A percentile compares a stretch with the other conserved stretches of the same genome.
phyloP scores from a whole-genome alignment of 2,329 filamentous ascomycete species.

The Beauveria caledonica region DNA sequence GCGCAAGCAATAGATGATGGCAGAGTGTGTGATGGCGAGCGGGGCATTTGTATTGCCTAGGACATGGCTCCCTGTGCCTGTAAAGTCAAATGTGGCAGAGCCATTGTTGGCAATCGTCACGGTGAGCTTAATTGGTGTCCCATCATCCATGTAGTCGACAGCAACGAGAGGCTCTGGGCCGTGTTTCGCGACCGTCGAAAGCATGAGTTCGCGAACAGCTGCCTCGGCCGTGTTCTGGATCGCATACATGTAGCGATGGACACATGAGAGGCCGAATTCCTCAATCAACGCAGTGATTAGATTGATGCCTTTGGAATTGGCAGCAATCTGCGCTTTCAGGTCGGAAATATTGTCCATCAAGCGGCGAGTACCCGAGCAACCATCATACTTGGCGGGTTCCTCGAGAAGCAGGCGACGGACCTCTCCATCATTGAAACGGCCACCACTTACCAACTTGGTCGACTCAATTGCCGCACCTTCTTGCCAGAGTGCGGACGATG shows the following conservation, averaged over 20 bases:
- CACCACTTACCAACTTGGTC: slow-evolving; percentile 66
- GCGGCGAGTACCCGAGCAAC: slow-evolving; percentile 71
- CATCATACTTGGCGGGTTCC: slow-evolving; percentile 66
- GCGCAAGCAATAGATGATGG: slow-evolving; percentile 79
- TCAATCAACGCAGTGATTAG: slow-evolving; percentile 63
- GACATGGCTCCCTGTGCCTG: slow-evolving; percentile 24
- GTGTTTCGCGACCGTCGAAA: slow-evolving; percentile 13
- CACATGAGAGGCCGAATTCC: slow-evolving; percentile 63
- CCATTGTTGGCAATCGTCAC: slow-evolving; percentile 68
- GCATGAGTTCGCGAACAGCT: slow-evolving; percentile 23
- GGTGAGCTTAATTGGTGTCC: slow-evolving; percentile 65
- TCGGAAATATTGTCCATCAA: slow-evolving; percentile 79
- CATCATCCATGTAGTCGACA: slow-evolving; percentile 71
- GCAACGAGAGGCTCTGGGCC: slow-evolving; percentile 20
- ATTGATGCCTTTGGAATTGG: slow-evolving; percentile 77
- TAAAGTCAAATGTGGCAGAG: slow-evolving; percentile 58
- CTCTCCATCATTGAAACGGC: slow-evolving; percentile 68
- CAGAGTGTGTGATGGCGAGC: slow-evolving; percentile 31
- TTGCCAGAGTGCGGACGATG: slow-evolving; percentile 56
- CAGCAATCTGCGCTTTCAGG: slow-evolving; percentile 77
- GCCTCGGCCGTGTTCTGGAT: slow-evolving; percentile 34
- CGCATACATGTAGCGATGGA: slow-evolving; percentile 49
- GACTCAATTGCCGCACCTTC: slow-evolving; percentile 58
- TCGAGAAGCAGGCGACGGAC: slow-evolving; percentile 64
- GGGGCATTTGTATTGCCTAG: slow-evolving; percentile 28